Base-by-base conservation (phyloP, 768 basidiomycete species). In the Udeniomyces megalosporus region DNA sequence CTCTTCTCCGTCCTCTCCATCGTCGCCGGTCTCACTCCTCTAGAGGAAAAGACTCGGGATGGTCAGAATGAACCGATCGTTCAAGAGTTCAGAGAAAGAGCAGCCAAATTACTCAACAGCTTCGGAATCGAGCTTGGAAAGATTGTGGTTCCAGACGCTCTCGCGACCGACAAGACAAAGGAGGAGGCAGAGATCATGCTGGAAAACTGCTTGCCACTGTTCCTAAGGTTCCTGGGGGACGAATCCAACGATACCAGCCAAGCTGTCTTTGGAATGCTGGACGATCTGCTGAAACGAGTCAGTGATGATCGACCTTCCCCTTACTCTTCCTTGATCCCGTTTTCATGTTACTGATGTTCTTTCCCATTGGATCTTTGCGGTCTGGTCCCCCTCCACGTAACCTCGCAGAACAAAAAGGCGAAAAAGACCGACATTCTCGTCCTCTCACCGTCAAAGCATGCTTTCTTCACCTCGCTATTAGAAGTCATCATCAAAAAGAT, bases 211-310 rank as follows among this genome's bases (percentile, higher is more conserved):
- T 78, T 91, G 20, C 88, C 91, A 1, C 78, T 90, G 38, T 80
- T 89, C 77, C 78, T 99, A 12, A 84, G 82, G 17, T 91, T 96
- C 76, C 78, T 97, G 76, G 84, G 84, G 10, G 95, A 97, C 70
- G 79, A 84, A 29, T 87, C 88, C 66, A 88, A 92, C 65, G 91
- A 93, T 69, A 91, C 88, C 6, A 84, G 84, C 66, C 81, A 82
- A 24, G 85, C 91, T 7, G 79, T 96, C 45, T 88, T 91, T 69
- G 83, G 87, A 3, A 76, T 95, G 60, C 76, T 95, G 15, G 81
- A 84, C 65, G 79, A 80, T 24, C 76, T 95, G 60, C 80, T 99
- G 44, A 76, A 79, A 32, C 79, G 79, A 54, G 91, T 91, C 71
- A 72, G 85, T 79, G 51, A 26, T 28, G n/a, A n/a, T 28, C 17